Percentiles rank a stretch among this genome's conserved stretches.
These are phyloP conservation scores for Anacardium occidentale DNA, from an alignment of 345 rosid species.

Conservation along the genomic window DNA sequence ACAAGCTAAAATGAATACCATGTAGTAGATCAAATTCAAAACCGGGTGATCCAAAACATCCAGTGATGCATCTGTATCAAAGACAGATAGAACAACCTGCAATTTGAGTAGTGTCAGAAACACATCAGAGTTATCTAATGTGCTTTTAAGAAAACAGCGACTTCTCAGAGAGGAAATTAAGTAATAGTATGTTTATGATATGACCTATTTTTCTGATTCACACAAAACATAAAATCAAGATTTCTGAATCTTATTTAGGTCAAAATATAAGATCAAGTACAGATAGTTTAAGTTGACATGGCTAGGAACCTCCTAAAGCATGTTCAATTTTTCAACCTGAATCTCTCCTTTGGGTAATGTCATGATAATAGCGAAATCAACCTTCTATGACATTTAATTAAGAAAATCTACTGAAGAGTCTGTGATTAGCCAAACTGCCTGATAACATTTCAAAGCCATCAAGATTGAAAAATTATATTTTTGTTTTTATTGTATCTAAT, in stretches of 20 bases:
- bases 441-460: not conserved
- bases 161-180: conserved; percentile 4
- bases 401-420: not conserved
- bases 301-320: not conserved
- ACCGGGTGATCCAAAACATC: conserved; percentile 91
- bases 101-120: conserved; percentile 8
- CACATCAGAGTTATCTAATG: not conserved
- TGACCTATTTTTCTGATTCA: not conserved
- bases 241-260: too few relatives aligned
- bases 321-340: not conserved
- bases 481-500: too few relatives aligned
- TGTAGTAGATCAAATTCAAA: conserved; percentile 87
- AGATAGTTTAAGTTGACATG: not conserved
- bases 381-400: not conserved
- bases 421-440: not conserved
- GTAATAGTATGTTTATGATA: not conserved
- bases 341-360: not conserved
- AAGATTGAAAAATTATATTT: not conserved
- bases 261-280: not conserved
- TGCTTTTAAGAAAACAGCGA: not conserved
- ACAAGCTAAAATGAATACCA: conserved; percentile 41
- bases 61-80: conserved; percentile 69
- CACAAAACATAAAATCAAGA: too few relatives aligned
- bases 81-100: conserved; percentile 84
- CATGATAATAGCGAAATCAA: too few relatives aligned